Conservation (phyloP, 177 flowering plant genomes). For the Vitis hybrid region DNA sequence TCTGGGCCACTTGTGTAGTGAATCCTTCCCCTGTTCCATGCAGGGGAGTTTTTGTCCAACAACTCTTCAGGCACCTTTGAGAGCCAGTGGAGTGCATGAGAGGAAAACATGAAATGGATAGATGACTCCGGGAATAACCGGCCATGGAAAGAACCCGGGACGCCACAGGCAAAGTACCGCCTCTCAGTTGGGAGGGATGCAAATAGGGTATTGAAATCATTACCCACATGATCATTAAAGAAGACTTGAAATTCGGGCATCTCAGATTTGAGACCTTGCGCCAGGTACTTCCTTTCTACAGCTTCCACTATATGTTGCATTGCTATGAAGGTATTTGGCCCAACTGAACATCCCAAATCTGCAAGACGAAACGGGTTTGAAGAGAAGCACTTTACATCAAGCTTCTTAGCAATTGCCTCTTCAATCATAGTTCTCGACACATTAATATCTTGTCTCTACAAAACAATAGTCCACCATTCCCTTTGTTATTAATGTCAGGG, state of each 20-base stretch:
- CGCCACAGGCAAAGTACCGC: constrained; percentile 26
- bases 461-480: background rate
- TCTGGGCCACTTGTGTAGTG: constrained; percentile 17
- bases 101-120: constrained; percentile 33
- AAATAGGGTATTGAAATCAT: constrained; percentile 50
- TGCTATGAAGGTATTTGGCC: constrained; percentile 47
- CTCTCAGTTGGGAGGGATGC: constrained; percentile 15
- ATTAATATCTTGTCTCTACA: constrained; percentile 15
- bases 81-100: constrained; percentile 38
- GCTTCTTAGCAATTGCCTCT: constrained; percentile 23
- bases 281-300: constrained; percentile 20
- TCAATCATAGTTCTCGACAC: constrained; percentile 7
- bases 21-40: constrained; percentile 43
- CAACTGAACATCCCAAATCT: constrained; percentile 54
- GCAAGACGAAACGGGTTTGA: constrained; percentile 25
- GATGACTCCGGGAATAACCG: constrained; percentile 31
- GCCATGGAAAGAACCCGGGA: constrained; percentile 42
- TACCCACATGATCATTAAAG: constrained; percentile 32
- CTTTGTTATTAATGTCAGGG: too few species aligned
- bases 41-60: constrained; percentile 22
- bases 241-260: constrained; percentile 24
- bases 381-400: constrained; percentile 15
- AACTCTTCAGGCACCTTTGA: constrained; percentile 31
- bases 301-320: constrained; percentile 33
- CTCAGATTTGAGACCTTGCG: background rate